Conservation (phyloP, 2,329 filamentous ascomycete genomes). For the Fusarium falciforme region DNA sequence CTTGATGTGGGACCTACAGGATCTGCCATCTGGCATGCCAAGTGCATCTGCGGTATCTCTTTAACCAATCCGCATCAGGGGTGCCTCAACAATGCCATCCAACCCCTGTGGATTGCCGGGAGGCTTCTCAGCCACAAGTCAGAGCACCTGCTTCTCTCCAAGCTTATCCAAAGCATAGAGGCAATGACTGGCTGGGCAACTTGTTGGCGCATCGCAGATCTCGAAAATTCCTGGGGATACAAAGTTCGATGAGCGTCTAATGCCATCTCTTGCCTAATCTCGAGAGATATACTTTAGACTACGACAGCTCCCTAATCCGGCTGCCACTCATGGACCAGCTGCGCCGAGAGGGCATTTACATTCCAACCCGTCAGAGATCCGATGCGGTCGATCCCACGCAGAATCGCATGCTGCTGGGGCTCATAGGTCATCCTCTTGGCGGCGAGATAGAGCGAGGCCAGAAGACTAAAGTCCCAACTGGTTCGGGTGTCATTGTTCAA, state of each 20-base stretch:
- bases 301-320: slow-evolving; percentile 26
- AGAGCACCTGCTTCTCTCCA: slow-evolving; percentile 54
- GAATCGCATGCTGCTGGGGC: slow-evolving; percentile 57
- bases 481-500: slow-evolving; percentile 58
- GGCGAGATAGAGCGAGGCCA: slow-evolving; percentile 58
- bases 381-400: slow-evolving; percentile 53
- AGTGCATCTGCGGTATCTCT: slow-evolving; percentile 67
- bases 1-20: slow-evolving; percentile 43
- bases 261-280: not conserved
- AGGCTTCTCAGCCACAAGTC: slow-evolving; percentile 62
- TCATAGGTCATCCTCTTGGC: slow-evolving; percentile 61
- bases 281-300: not conserved
- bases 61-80: slow-evolving; percentile 66
- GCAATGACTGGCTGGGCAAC: slow-evolving; percentile 64
- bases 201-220: slow-evolving; percentile 63
- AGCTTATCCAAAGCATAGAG: slow-evolving; percentile 62
- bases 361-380: slow-evolving; percentile 57
- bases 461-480: slow-evolving; percentile 61
- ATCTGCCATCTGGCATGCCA: slow-evolving; percentile 66
- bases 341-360: slow-evolving; percentile 37
- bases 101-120: slow-evolving; percentile 68
- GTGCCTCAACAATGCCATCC: slow-evolving; percentile 67
- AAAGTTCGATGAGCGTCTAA: slow-evolving; percentile 40
- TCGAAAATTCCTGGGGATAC: slow-evolving; percentile 57
- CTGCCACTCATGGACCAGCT: slow-evolving; percentile 45